A percentile compares a stretch with the other conserved stretches of the same genome.
These are phyloP conservation scores for Batrachochytrium dendrobatidis DNA, from an alignment of 371 early-diverging fungal genomes.

Conservation along the genomic window DNA sequence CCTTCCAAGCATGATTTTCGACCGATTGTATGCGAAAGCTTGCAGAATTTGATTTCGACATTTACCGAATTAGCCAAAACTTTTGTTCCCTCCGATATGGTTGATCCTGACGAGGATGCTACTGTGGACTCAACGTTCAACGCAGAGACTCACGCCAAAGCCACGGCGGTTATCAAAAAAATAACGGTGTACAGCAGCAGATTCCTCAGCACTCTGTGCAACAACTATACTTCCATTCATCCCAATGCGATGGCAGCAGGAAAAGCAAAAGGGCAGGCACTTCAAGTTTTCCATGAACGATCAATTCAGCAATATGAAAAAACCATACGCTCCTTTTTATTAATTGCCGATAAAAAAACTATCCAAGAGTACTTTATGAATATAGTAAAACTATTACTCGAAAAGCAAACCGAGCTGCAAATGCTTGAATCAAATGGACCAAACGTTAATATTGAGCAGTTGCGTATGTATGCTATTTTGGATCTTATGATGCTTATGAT, in stretches of 20 bases:
- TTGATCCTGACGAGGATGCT: conserved; percentile 15
- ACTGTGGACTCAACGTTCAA: conserved; percentile 1
- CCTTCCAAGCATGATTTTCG: conserved; percentile 65
- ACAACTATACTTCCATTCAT: conserved; percentile 33
- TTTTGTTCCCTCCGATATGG: conserved; percentile 8
- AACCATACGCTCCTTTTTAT: conserved; percentile 30
- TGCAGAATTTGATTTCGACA: conserved; percentile 65
- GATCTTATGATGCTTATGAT: conserved; percentile 39
- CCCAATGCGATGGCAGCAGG: conserved; percentile 15
- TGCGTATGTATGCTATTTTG: conserved; percentile 33
- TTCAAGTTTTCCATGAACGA: conserved; percentile 37
- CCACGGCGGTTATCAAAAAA: conserved; percentile 16
- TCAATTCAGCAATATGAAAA: conserved; percentile 27
- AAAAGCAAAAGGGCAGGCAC: conserved; percentile 30
- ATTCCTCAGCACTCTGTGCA: conserved; percentile 37
- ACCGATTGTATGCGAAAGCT: conserved; percentile 67
- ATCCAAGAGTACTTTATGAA: conserved; percentile 31
- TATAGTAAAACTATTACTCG: conserved; percentile 25
- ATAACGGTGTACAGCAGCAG: conserved; percentile 22
- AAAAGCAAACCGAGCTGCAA: conserved; percentile 13
- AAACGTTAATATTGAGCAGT: conserved; percentile 11
- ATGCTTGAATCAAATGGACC: background rate
- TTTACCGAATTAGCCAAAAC: conserved; percentile 9
- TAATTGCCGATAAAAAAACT: conserved; percentile 30
- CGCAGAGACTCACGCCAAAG: conserved; percentile 11